phyloP scores from a whole-genome alignment of 192 early-diverging fungal species.

The Diversispora epigaea region DNA sequence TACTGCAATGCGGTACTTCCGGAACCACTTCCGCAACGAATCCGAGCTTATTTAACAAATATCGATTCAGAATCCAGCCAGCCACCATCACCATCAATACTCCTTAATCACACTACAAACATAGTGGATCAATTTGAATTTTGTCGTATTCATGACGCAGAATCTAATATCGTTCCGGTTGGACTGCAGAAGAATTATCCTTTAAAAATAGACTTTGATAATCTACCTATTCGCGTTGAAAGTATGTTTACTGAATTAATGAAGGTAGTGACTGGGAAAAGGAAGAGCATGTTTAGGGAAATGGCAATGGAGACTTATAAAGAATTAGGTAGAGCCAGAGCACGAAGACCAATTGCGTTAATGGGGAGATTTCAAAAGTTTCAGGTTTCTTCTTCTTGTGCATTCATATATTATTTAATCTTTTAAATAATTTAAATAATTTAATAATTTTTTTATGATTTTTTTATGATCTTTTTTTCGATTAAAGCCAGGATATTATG shows the following conservation, averaged over 20 bases:
- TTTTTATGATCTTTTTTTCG: neutral
- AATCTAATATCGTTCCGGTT: conserved; percentile 42
- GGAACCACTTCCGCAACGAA: neutral
- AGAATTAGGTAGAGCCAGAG: conserved; percentile 40
- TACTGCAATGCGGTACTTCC: conserved; percentile 8
- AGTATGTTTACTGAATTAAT: conserved; percentile 38
- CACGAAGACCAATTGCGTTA: conserved; percentile 44
- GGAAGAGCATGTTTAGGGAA: conserved; percentile 39
- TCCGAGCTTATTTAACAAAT: neutral
- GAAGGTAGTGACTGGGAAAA: conserved; percentile 35
- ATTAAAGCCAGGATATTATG: conserved; percentile 56
- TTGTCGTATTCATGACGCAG: conserved; percentile 47
- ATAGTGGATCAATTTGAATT: conserved; percentile 45
- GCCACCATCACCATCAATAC: neutral
- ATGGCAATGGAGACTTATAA: conserved; percentile 38
- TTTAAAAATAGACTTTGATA: conserved; percentile 38
- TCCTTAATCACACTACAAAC: neutral
- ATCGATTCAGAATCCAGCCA: neutral
- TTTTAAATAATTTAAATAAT: too few species aligned
- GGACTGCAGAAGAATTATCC: conserved; percentile 43
- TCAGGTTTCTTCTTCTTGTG: conserved; percentile 34
- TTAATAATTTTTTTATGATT: neutral
- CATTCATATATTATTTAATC: neutral
- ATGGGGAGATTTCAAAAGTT: conserved; percentile 45
- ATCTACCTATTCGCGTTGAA: conserved; percentile 35